Percentiles rank a stretch among this genome's conserved stretches.
phyloP scores from a whole-genome alignment of 768 basidiomycete species.

The Melanogaster broomeanus region DNA sequence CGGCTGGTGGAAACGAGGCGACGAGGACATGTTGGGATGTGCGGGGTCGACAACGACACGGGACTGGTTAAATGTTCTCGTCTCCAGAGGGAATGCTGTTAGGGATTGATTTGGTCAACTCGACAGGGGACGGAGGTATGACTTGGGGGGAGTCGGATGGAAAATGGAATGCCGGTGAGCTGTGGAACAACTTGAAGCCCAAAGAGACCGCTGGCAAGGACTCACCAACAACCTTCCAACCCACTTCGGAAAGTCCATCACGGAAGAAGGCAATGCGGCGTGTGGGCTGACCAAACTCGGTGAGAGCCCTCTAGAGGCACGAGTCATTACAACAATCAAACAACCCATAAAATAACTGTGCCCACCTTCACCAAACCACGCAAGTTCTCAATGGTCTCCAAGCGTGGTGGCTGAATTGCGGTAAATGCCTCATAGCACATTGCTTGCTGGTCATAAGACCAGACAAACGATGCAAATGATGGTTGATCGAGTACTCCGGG shows the following conservation, averaged over 20 bases:
- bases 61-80: no score
- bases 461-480: slow-evolving; percentile 62
- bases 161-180: no score
- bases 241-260: slow-evolving; percentile 56
- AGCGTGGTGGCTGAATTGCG: slow-evolving; percentile 45
- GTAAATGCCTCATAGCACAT: slow-evolving; percentile 47
- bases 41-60: no score
- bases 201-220: no score
- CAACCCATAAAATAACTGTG: background rate
- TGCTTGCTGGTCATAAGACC: slow-evolving; percentile 47
- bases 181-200: no score
- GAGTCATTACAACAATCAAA: background rate
- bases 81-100: no score
- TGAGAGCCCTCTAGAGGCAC: slow-evolving; percentile 7
- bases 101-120: no score
- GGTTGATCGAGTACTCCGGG: slow-evolving; percentile 53
- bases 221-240: no score
- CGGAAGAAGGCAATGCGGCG: slow-evolving; percentile 45
- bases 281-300: slow-evolving; percentile 10
- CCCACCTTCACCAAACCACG: slow-evolving; percentile 39
- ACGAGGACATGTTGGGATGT: no score
- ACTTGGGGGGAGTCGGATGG: no score
- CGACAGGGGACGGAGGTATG: no score
- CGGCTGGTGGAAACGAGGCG: no score
- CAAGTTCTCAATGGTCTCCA: slow-evolving; percentile 49